Evolutionary conservation across 148 eudicot species (phyloP), one percentile per base, ranked within the genome.

Genomic region (Chenopodium album): DNA sequence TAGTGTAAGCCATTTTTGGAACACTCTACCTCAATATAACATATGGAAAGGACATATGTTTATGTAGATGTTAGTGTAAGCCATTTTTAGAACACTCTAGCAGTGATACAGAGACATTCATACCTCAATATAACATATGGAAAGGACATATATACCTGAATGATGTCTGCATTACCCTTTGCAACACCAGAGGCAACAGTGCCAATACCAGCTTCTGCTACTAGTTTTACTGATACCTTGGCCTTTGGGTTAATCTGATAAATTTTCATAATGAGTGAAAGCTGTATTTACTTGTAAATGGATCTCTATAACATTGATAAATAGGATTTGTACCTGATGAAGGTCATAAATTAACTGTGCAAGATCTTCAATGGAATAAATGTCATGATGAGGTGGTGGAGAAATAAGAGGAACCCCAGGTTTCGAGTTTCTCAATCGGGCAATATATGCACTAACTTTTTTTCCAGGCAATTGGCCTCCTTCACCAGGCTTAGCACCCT

Each of bases 401-500:
- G 99, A 96, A 81, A 96, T 96, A 81, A 96, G 97, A 37, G 99
- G 99, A 79, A 96, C 99, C 71, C 99, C 99, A 71, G 99, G 99
- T 88, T 96, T 96, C 4, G 99, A 96, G 82, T 91, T 96, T 84
- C 99, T 89, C 78, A 96, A 85, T 87, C 99, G 92, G 76, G 99
- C 99, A 89, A 96, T 96, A 88, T 96, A 96, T 29, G 99, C 99
- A 77, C 99, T 96, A 76, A 96, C 99, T 96, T 96, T 96, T 81
- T 94, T 90, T 79, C 99, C 99, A n/a, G 99, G 99, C 81, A 96
- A 85, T 85, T 96, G 99, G 2, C 99, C 99, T 34, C 99, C 99
- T 91, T 96, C 99, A 85, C 99, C 99, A 83, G 99, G 99, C 89
- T 96, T 96, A 83, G 99, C 99, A 87, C 99, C 99, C 87, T 96